Conservation (phyloP, 768 basidiomycete species). For the Coprinopsis cinerea region DNA sequence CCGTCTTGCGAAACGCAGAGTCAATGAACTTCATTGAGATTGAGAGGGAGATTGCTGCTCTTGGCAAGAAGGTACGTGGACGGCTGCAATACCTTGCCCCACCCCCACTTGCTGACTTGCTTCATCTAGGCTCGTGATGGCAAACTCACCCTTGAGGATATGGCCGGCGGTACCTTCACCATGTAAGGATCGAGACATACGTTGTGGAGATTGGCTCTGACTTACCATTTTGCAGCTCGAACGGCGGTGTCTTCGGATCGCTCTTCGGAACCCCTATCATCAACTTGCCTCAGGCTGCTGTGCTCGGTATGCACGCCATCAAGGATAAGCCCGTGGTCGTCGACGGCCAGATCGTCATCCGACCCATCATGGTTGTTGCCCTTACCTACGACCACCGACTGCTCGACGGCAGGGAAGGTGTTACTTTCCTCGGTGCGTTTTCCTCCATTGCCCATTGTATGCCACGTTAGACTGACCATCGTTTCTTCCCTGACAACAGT, state of each 20-base stretch:
- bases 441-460: not conserved
- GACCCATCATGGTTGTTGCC: constrained; percentile 94
- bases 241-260: constrained; percentile 97
- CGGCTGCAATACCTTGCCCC: constrained; percentile 2
- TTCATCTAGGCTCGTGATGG: constrained; percentile 69
- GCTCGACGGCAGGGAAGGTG: constrained; percentile 92
- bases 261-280: constrained; percentile 98
- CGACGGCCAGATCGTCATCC: constrained; percentile 91
- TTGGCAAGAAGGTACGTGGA: constrained; percentile 87
- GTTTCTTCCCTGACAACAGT: constrained; percentile 37
- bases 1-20: constrained; percentile 90
- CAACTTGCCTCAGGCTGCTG: constrained; percentile 92
- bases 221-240: constrained; percentile 56
- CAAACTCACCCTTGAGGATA: constrained; percentile 95
- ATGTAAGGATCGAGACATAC: constrained; percentile 57
- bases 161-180: constrained; percentile 98
- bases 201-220: not conserved
- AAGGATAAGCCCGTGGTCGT: constrained; percentile 89
- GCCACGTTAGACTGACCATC: not conserved
- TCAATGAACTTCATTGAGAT: constrained; percentile 81
- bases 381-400: constrained; percentile 95
- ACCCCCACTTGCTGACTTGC: constrained; percentile 7
- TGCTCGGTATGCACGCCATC: constrained; percentile 96
- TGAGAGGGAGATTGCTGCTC: constrained; percentile 84
- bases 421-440: constrained; percentile 90